These are phyloP conservation scores for Metschnikowia colocasiae DNA, from an alignment of 805 yeast species.

Conservation along the genomic window DNA sequence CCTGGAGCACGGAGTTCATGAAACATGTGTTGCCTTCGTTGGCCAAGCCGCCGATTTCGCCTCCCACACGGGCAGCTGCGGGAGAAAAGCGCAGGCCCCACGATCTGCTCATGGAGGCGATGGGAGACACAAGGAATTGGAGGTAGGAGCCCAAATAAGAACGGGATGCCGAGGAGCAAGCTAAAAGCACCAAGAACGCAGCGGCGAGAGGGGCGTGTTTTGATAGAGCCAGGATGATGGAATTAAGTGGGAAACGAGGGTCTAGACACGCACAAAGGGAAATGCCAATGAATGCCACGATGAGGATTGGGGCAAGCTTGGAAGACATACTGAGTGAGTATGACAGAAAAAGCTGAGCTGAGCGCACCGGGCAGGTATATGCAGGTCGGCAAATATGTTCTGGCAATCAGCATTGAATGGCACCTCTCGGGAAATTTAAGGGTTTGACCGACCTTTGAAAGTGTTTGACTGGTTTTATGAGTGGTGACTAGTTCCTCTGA, in stretches of 20 bases:
- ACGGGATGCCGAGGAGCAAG: not conserved
- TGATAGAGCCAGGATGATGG: not conserved
- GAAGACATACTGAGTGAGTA: not conserved
- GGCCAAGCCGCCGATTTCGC: slow-evolving; percentile 76
- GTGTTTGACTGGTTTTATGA: no score
- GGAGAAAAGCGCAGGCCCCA: not conserved
- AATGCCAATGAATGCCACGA: not conserved
- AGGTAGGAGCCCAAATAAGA: not conserved
- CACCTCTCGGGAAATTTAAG: no score
- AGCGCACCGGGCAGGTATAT: slow-evolving; percentile 11
- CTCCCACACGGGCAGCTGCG: slow-evolving; percentile 43
- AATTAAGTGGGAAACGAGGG: not conserved
- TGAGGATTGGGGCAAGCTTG: not conserved
- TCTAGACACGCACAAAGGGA: not conserved
- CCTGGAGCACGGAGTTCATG: slow-evolving; percentile 87
- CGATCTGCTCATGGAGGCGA: not conserved
- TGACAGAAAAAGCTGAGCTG: slow-evolving; percentile 4
- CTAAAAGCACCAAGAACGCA: slow-evolving; percentile 10
- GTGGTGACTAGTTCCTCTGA: no score
- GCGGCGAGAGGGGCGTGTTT: slow-evolving; percentile 10
- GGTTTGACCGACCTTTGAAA: no score
- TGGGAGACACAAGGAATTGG: not conserved
- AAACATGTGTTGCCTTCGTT: slow-evolving; percentile 95
- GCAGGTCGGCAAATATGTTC: slow-evolving; percentile 13
- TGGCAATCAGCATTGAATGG: no score